Conservation (phyloP, 208 protist species). For the Leishmania guyanensis region DNA sequence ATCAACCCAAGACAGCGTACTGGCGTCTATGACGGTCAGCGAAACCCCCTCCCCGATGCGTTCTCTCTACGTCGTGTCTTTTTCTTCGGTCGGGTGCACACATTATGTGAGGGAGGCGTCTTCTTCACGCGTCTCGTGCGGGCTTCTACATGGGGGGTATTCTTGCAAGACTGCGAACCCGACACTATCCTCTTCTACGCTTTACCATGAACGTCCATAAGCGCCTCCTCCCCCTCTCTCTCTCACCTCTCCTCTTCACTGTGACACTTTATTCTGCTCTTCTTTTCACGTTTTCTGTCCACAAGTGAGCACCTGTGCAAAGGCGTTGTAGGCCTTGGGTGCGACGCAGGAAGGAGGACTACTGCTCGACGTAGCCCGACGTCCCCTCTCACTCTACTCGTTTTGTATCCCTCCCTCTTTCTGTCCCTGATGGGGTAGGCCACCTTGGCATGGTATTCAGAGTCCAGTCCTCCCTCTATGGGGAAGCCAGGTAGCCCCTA, state of each 20-base stretch:
- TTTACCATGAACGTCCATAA: neutral
- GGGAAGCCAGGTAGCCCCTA: neutral
- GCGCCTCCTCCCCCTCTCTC: neutral
- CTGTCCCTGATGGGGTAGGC: neutral
- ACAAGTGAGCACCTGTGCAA: neutral
- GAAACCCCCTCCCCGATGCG: neutral
- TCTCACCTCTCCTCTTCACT: neutral
- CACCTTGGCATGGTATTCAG: neutral
- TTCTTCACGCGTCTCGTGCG: neutral
- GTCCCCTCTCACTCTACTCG: neutral
- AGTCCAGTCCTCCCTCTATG: neutral
- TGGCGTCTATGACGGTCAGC: neutral
- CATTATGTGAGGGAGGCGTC: neutral
- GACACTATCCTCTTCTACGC: neutral
- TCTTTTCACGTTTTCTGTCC: neutral
- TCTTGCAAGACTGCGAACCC: neutral
- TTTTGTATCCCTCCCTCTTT: neutral
- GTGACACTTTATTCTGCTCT: neutral
- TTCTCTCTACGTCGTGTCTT: neutral
- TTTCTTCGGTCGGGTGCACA: no score
- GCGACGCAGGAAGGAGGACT: neutral
- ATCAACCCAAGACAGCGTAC: neutral
- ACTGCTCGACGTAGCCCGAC: neutral
- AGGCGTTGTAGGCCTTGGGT: neutral
- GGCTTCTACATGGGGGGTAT: neutral